phyloP scores from a whole-genome alignment of 805 yeast species.

The fission yeast (Schizosaccharomyces pombe) region DNA sequence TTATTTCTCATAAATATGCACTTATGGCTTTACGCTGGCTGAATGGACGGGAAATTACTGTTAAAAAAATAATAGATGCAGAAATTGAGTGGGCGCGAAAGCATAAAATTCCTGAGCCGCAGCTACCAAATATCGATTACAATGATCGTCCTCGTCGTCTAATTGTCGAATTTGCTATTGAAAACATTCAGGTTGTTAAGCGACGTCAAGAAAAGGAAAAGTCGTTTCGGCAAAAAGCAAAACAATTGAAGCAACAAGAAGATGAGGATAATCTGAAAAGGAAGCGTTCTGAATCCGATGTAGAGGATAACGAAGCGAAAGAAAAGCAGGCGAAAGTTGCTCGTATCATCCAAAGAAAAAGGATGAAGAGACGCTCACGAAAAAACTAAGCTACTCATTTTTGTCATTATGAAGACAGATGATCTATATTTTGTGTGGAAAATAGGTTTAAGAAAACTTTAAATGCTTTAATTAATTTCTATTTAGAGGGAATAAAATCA shows the following conservation, averaged over 20 bases:
- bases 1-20: slow-evolving; percentile 74
- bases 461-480: too few relatives aligned
- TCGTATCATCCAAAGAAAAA: not conserved
- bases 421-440: too few relatives aligned
- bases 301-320: not conserved
- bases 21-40: slow-evolving; percentile 93
- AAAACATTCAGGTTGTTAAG: slow-evolving; percentile 78
- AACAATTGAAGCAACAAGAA: not conserved
- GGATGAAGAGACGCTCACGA: not conserved
- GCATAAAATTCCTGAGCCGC: slow-evolving; percentile 7
- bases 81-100: slow-evolving; percentile 23
- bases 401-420: not conserved
- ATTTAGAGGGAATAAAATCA: too few relatives aligned
- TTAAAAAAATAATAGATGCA: slow-evolving; percentile 20
- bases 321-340: slow-evolving; percentile 2
- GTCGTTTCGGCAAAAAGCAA: slow-evolving; percentile 2
- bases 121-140: slow-evolving; percentile 8
- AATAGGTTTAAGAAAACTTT: too few relatives aligned
- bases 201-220: slow-evolving; percentile 45
- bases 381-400: not conserved
- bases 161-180: slow-evolving; percentile 87
- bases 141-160: slow-evolving; percentile 29
- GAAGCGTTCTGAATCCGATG: not conserved
- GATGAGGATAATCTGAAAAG: not conserved
- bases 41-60: slow-evolving; percentile 66